phyloP scores from a whole-genome alignment of 495 filamentous ascomycete species.

The Echria macrotheca region DNA sequence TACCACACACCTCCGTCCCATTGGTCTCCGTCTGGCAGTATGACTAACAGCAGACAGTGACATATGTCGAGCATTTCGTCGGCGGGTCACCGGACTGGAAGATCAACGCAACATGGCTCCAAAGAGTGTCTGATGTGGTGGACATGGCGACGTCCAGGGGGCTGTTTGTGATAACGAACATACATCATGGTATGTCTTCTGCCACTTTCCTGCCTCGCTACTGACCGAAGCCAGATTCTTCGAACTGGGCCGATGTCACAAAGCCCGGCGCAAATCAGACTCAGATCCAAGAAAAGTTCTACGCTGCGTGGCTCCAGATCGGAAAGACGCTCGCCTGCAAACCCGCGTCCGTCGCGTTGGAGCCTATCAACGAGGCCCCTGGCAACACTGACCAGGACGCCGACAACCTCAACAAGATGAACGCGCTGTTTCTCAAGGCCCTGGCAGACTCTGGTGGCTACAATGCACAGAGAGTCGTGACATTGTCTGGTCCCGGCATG shows the following conservation, averaged over 20 bases:
- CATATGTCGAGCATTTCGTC: constrained; percentile 54
- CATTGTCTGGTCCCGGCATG: constrained; percentile 46
- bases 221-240: constrained; percentile 37
- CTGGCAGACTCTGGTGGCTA: constrained; percentile 51
- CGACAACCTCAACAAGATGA: constrained; percentile 49
- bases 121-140: constrained; percentile 55
- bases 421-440: constrained; percentile 52
- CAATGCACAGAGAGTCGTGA: constrained; percentile 53
- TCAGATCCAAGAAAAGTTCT: constrained; percentile 52
- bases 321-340: constrained; percentile 52
- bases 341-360: constrained; percentile 50
- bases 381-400: constrained; percentile 47
- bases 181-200: constrained; percentile 44
- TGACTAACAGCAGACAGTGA: constrained; percentile 33
- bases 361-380: constrained; percentile 57
- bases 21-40: not conserved
- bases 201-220: not conserved
- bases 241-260: constrained; percentile 55
- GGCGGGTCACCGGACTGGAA: constrained; percentile 46
- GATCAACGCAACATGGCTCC: constrained; percentile 50
- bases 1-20: not conserved
- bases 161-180: constrained; percentile 52
- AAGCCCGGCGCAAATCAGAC: constrained; percentile 41
- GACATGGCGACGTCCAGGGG: constrained; percentile 49
- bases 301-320: constrained; percentile 55